Base-by-base conservation (phyloP, 768 basidiomycete species). In the Tricholoma furcatifolium region DNA sequence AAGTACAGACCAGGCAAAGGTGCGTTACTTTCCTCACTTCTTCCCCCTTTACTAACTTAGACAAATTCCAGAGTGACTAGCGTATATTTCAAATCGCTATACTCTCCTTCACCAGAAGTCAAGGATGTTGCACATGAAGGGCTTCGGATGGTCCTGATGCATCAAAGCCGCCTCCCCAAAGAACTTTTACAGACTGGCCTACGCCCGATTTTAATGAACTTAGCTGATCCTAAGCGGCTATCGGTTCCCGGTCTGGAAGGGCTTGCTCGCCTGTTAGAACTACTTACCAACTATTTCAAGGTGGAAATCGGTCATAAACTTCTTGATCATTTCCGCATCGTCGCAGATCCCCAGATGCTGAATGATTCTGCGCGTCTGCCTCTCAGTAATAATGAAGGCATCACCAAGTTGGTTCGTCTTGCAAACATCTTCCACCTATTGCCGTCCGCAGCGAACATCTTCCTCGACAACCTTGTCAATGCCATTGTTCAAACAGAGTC, bases 301-400 rank as follows among this genome's bases (percentile, higher is more conserved):
- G 96, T 99, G 15, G 97, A 99, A 73, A 98, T 99, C 54, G 97
- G 97, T 0, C 84, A 91, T 68, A 99, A 99, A 70, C 83, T 99
- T 6, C 77, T 99, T 18, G 97, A 98, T 62, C 97, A 99, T 67
- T 98, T 96, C 72, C 86, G 88, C 39, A 84, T 88, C 34, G 87
- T 99, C 18, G 91, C 96, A 21, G 93, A 96, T 62, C 88, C 92
- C 12, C 85, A 87, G 58, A 86, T 91, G 75, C 78, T 98, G 23
- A 80, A 82, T 52, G 84, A 82, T 43, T 88, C 94, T 0, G 85
- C 93, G 0, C 82, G 84, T 53, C 78, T 89, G 4, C 91, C 93
- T 1, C 74, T 92, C 20, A 79, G 84, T 14, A 93, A 96, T 57
- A 94, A 95, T 55, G 90, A 93, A 62, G 89, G 88, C 38, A 91